Conservation (phyloP, 176 grass and related monocot species). For the barley (Hordeum vulgare) region DNA sequence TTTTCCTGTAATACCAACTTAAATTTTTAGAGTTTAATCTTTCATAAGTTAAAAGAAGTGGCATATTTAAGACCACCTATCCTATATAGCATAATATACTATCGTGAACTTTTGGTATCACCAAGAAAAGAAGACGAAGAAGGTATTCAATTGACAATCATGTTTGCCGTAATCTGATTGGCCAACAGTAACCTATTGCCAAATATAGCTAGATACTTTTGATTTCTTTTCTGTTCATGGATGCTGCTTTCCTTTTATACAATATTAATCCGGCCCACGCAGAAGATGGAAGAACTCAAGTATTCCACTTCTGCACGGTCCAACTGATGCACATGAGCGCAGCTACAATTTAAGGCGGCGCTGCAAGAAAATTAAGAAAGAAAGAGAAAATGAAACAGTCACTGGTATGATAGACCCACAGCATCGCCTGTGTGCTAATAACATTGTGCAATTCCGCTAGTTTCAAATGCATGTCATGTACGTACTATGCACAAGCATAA, state of each 20-base stretch:
- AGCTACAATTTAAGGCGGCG: not conserved
- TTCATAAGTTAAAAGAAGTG: not conserved
- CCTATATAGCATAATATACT: not conserved
- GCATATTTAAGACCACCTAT: not conserved
- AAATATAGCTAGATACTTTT: not conserved
- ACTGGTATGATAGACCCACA: not conserved
- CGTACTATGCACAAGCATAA: not conserved
- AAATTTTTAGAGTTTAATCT: not conserved
- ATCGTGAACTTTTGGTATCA: not conserved
- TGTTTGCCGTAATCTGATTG: not conserved
- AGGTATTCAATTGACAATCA: not conserved
- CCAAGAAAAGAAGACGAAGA: not conserved
- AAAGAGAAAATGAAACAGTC: not conserved
- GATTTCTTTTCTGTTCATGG: conserved; percentile 1
- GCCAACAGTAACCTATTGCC: not conserved
- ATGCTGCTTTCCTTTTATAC: not conserved
- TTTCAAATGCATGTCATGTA: not conserved
- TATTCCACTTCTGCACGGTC: conserved; percentile 10
- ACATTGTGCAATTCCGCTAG: not conserved
- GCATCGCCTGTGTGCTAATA: not conserved
- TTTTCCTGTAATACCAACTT: not conserved
- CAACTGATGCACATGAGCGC: not conserved
- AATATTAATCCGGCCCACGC: not conserved
- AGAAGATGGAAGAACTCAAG: not conserved
- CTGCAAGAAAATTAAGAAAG: not conserved